Evolutionary conservation across 2,329 filamentous ascomycete genomes (phyloP), one percentile per base, ranked within the genome.

Genomic region (Tolypocladium album): DNA sequence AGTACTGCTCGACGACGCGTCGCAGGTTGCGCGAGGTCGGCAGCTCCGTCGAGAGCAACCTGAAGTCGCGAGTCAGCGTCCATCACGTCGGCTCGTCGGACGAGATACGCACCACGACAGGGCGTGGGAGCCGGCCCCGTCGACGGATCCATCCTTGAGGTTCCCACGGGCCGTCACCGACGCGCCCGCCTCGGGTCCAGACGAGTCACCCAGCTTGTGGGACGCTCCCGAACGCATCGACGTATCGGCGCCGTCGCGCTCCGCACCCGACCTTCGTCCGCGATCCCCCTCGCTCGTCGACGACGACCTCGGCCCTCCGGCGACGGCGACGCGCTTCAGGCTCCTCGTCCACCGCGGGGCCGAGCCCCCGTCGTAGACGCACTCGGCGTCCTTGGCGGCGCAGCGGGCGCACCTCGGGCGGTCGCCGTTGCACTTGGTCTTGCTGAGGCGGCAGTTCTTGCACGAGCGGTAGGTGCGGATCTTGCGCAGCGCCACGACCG

Each of bases 371-470:
- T 74, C 71, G 60, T 76, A 76, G 53, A 72, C 65, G 57, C 75
- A 76, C 17, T 74, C 72, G 22, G 71, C 62, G 53, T 68, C 67
- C 59, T 73, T 72, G 52, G 66, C 62, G 56, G 58, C 53, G 63
- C 74, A 76, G 58, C 72, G 67, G 45, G 72, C 70, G 63, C 74
- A 76, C 60, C 64, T 70, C 56, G 74, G 74, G 20, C 73, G 72
- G 62, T 72, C 72, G 68, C 74, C 75, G 56, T 75, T 69, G 64
- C 74, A 76, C 67, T 76, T 75, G 6, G 74, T 76, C 70, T 76
- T 76, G 61, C 73, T 75, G 31, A 74, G 62, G 55, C 74, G 73
- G 61, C 74, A 76, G 66, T 64, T 70, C 59, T 71, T 73, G 58
- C 74, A 76, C 34, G 73, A 75, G 31, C 74, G 72, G 61, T 76